phyloP scores from a whole-genome alignment of 202 grass and related monocot species.

The Schoenoplectus tabernaemontani region DNA sequence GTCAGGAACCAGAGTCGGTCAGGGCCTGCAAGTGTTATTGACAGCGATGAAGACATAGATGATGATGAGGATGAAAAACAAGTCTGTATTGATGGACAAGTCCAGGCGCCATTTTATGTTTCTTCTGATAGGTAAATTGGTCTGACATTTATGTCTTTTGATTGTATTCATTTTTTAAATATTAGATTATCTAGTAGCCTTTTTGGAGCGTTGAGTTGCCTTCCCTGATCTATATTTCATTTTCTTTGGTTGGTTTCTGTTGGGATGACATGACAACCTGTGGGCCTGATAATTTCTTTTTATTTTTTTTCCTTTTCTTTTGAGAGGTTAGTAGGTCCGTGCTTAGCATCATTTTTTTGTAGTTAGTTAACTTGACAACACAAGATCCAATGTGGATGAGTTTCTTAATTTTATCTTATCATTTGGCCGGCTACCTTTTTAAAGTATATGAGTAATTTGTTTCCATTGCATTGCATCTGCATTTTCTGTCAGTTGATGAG shows the following conservation, averaged over 20 bases:
- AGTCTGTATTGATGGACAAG: slow-evolving; percentile 19
- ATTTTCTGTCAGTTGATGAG: background rate
- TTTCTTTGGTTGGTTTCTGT: background rate
- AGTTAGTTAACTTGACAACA: background rate
- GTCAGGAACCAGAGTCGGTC: slow-evolving; percentile 55
- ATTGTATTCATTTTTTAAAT: background rate
- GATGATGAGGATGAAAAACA: slow-evolving; percentile 54
- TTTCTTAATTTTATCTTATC: background rate
- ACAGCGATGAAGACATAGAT: slow-evolving; percentile 74
- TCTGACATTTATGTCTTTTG: background rate
- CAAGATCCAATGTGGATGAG: background rate
- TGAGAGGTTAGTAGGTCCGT: background rate
- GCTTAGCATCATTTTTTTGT: background rate
- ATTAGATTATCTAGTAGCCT: background rate
- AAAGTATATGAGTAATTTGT: background rate
- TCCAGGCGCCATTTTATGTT: background rate
- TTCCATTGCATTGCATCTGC: background rate
- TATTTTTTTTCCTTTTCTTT: background rate
- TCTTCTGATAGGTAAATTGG: slow-evolving; percentile 15
- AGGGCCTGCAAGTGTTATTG: slow-evolving; percentile 43
- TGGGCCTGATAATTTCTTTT: background rate
- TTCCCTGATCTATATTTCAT: background rate
- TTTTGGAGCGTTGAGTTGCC: background rate
- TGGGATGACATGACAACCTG: slow-evolving; percentile 27
- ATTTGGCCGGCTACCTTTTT: background rate